Evolutionary conservation across 371 early-diverging fungal species (phyloP).

Genomic region (Fennellomyces sp.): DNA sequence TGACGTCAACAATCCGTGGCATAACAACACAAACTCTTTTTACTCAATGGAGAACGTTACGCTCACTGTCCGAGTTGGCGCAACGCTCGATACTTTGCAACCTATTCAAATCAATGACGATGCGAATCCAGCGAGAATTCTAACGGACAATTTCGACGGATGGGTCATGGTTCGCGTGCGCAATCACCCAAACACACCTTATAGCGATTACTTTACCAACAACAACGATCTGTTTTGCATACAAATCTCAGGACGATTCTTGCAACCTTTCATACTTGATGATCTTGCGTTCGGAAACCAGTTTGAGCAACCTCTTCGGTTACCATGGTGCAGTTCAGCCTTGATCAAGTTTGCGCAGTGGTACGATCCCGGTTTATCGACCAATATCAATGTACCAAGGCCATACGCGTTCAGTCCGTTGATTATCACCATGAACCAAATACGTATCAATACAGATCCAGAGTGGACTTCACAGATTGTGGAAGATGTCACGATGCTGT

Average conservation of each 20-base stretch:
- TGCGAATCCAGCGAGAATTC: slow-evolving; percentile 60
- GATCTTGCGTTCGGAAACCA: slow-evolving; percentile 81
- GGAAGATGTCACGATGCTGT: slow-evolving; percentile 34
- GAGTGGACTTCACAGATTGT: slow-evolving; percentile 19
- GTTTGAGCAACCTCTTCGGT: slow-evolving; percentile 68
- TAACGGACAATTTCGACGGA: slow-evolving; percentile 68
- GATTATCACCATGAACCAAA: slow-evolving; percentile 76
- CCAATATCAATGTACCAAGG: slow-evolving; percentile 71
- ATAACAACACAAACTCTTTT: too few relatives aligned
- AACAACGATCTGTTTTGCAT: slow-evolving; percentile 66
- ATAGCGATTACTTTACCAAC: slow-evolving; percentile 55
- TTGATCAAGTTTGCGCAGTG: slow-evolving; percentile 76
- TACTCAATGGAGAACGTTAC: too few relatives aligned
- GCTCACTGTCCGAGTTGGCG: slow-evolving; percentile 59
- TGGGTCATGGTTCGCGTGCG: slow-evolving; percentile 69
- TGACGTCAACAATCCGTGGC: too few relatives aligned
- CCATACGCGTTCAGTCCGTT: slow-evolving; percentile 81
- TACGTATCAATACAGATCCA: too few relatives aligned
- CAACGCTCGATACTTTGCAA: slow-evolving; percentile 55
- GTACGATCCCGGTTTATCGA: slow-evolving; percentile 80
- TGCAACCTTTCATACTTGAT: slow-evolving; percentile 59
- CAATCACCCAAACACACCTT: slow-evolving; percentile 38
- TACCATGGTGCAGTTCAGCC: slow-evolving; percentile 76
- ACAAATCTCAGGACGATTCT: slow-evolving; percentile 73
- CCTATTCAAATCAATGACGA: slow-evolving; percentile 71